Evolutionary conservation across 2,329 filamentous ascomycete genomes (phyloP).

Genomic region (Pseudomassariella vexata): DNA sequence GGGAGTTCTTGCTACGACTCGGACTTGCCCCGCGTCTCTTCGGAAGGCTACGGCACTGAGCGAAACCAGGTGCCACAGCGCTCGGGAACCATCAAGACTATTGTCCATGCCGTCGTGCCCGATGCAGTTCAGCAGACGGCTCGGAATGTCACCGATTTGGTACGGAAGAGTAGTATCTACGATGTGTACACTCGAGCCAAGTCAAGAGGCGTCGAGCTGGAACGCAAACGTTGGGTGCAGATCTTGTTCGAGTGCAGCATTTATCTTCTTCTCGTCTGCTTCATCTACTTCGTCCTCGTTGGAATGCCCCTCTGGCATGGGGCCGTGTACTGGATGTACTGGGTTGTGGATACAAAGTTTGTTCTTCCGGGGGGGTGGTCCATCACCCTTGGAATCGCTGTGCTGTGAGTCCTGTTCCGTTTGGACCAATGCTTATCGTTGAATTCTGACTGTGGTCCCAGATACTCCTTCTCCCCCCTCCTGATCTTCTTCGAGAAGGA

Average conservation of each 20-base stretch:
- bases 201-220: conserved; percentile 9
- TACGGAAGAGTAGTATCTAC: conserved; percentile 6
- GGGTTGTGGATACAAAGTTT: conserved; percentile 31
- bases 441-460: conserved; percentile 1
- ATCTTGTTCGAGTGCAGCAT: conserved; percentile 13
- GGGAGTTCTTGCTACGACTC: too few species aligned
- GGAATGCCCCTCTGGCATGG: conserved; percentile 40
- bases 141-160: conserved; percentile 5
- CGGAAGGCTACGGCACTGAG: too few species aligned
- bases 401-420: conserved; percentile 20
- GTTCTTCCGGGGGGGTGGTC: conserved; percentile 32
- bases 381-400: conserved; percentile 30
- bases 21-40: too few species aligned
- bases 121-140: conserved; percentile 4
- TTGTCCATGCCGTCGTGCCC: conserved; percentile 5
- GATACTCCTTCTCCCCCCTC: conserved; percentile 12
- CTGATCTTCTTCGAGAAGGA: conserved; percentile 25
- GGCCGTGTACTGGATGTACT: conserved; percentile 35
- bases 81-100: conserved; percentile 7
- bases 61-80: conserved; percentile 6
- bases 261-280: conserved; percentile 22
- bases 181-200: conserved; percentile 14
- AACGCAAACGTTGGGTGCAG: conserved; percentile 14
- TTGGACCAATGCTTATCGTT: background rate
- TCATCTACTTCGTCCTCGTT: conserved; percentile 40